Evolutionary conservation across 306 rosid species (phyloP), one percentile per base, ranked within the genome.

Genomic region (Abrus pulchellus): DNA sequence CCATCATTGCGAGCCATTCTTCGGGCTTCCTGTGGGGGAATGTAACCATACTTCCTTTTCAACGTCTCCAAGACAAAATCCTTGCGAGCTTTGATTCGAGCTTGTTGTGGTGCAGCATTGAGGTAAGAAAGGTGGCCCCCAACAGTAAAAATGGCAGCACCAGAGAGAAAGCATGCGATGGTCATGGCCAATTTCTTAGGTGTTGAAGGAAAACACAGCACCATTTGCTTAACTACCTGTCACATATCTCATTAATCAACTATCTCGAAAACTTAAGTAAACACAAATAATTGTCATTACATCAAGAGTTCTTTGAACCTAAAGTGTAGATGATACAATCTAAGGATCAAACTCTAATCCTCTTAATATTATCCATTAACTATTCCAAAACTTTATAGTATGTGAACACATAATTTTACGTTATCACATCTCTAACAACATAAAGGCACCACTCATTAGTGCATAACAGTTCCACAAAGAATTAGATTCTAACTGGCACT

Each of bases 51-150:
- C 85, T 92, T 94, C 80, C 87, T 86, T 41, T 54, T 88, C 73
- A 92, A 57, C 1, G 85, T 80, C 65, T 87, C 92, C 81, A 36
- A 72, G 43, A 94, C 96, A 0, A 86, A 77, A n/a, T 90, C 86
- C 44, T 84, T 56, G 8, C 97, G 92, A 83, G 94, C 97, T 81
- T 72, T 79, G 45, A 78, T 92, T 74, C 94, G 90, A 69, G 93
- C 97, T 65, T 78, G 90, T 54, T 92, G 97, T 57, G 97, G 97
- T 3, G 89, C 97, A 53, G 87, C 75, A 29, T 92, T 90, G 77
- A 81, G 88, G 76, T 92, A 86, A 34, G 97, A 92, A 68, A 87
- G 82, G 84, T 94, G 92, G 30, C 20, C 72, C n/a, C 93, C 93
- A n/a, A 45, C 4, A 5, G 84, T 87, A 0, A 92, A 84, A 32